These are phyloP conservation scores for Sugiyamaella japonica DNA, from an alignment of 1,139 yeast genomes.

Conservation along the genomic window DNA sequence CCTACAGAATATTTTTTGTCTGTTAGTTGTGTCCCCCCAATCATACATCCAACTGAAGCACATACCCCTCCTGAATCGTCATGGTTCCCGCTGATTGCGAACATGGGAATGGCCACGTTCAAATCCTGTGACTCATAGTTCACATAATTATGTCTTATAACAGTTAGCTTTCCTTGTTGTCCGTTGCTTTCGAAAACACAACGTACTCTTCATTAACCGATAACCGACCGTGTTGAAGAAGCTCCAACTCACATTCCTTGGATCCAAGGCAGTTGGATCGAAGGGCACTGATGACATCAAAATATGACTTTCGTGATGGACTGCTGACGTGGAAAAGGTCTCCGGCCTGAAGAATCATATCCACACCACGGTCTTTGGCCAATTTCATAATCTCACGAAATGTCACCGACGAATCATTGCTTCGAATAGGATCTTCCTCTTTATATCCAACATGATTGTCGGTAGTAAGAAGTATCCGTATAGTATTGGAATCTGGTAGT, in stretches of 20 bases:
- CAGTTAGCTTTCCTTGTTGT: not conserved
- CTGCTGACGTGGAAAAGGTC: conserved; percentile 89
- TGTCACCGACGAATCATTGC: conserved; percentile 86
- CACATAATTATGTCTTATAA: conserved; percentile 53
- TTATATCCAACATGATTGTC: conserved; percentile 96
- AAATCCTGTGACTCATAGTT: conserved; percentile 90
- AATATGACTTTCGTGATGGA: conserved; percentile 83
- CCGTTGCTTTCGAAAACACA: too few species aligned
- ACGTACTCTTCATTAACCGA: conserved; percentile 54
- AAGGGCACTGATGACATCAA: conserved; percentile 74
- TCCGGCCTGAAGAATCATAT: conserved; percentile 89
- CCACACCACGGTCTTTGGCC: conserved; percentile 72
- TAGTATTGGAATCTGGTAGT: conserved; percentile 49
- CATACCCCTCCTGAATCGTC: conserved; percentile 89
- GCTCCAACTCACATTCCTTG: conserved; percentile 81
- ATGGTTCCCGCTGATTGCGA: conserved; percentile 94
- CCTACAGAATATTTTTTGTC: too few species aligned
- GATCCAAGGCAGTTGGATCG: conserved; percentile 80
- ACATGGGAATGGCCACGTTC: conserved; percentile 87
- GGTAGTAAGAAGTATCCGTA: conserved; percentile 78
- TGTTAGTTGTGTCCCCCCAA: not conserved
- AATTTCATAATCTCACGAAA: conserved; percentile 78
- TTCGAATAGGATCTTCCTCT: conserved; percentile 86
- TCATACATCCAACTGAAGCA: conserved; percentile 2
- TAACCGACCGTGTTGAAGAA: conserved; percentile 73